A percentile compares a stretch with the other conserved stretches of the same genome.
These are phyloP conservation scores for Aspergillus vadensis DNA, from an alignment of 2,329 filamentous ascomycete genomes.

Conservation along the genomic window DNA sequence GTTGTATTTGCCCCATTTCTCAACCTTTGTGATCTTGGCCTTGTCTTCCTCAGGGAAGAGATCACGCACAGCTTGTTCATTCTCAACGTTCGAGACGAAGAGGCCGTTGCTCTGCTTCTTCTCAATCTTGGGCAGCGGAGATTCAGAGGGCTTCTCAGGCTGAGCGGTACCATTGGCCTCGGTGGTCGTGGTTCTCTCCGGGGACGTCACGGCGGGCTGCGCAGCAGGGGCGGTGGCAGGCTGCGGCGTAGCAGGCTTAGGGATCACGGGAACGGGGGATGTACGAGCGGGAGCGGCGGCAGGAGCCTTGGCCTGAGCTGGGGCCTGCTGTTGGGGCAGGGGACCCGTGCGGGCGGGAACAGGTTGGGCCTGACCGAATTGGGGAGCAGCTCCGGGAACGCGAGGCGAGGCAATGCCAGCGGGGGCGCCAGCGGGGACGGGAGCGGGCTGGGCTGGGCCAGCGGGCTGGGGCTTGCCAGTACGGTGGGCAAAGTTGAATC, in stretches of 20 bases:
- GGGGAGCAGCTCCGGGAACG: constrained; percentile 40
- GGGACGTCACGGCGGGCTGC: constrained; percentile 45
- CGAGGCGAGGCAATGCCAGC: constrained; percentile 39
- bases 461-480: constrained; percentile 70
- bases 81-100: constrained; percentile 84
- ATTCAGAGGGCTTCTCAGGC: constrained; percentile 44
- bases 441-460: constrained; percentile 25
- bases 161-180: constrained; percentile 56
- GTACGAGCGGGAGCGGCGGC: constrained; percentile 32
- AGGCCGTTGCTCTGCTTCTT: constrained; percentile 76
- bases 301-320: constrained; percentile 33
- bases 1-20: constrained; percentile 69
- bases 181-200: constrained; percentile 54
- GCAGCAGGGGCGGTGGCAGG: constrained; percentile 41
- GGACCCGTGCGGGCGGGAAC: constrained; percentile 27
- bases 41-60: constrained; percentile 83
- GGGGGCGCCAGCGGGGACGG: constrained; percentile 28
- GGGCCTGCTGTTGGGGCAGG: constrained; percentile 36
- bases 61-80: constrained; percentile 77
- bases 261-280: constrained; percentile 46
- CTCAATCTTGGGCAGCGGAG: constrained; percentile 59
- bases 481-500: constrained; percentile 98
- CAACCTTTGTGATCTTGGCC: constrained; percentile 74
- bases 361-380: constrained; percentile 46
- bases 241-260: constrained; percentile 43